phyloP scores from a whole-genome alignment of 495 filamentous ascomycete genomes.

The Xylona heveae region DNA sequence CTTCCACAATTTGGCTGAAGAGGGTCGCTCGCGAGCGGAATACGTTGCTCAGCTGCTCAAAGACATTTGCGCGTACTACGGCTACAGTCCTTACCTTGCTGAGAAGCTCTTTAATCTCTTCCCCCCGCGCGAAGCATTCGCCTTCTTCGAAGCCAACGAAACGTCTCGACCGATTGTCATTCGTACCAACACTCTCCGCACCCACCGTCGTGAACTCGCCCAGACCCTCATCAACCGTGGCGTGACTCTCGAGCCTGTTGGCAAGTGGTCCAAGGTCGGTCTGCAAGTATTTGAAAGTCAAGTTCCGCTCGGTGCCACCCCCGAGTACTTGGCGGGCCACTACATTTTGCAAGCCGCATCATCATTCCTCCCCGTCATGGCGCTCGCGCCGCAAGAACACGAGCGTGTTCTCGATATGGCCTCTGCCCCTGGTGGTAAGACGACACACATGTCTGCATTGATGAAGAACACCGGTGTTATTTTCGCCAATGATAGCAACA shows the following conservation, averaged over 20 bases:
- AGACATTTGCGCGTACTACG: constrained; percentile 87
- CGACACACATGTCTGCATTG: constrained; percentile 83
- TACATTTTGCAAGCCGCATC: constrained; percentile 96
- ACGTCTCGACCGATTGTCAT: constrained; percentile 68
- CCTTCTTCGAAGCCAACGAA: constrained; percentile 98
- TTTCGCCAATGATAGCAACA: constrained; percentile 93
- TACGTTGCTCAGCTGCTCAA: constrained; percentile 71
- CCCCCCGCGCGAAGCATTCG: constrained; percentile 81
- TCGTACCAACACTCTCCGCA: constrained; percentile 87
- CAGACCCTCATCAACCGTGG: constrained; percentile 93
- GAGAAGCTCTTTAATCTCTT: constrained; percentile 83
- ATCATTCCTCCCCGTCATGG: constrained; percentile 96
- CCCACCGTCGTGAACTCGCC: constrained; percentile 76
- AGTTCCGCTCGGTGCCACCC: constrained; percentile 91
- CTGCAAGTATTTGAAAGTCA: constrained; percentile 87
- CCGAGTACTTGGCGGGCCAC: constrained; percentile 89
- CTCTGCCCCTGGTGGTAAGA: constrained; percentile 93
- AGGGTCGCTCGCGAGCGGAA: constrained; percentile 60
- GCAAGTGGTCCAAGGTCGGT: constrained; percentile 97
- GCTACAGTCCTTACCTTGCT: constrained; percentile 64
- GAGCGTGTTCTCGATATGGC: constrained; percentile 91
- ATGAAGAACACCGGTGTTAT: constrained; percentile 97
- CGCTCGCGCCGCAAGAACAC: constrained; percentile 77
- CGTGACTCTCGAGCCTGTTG: constrained; percentile 86
- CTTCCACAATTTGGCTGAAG: constrained; percentile 56